phyloP scores from a whole-genome alignment of 2,329 filamentous ascomycete species.

The Fusarium brevicatenulatum region DNA sequence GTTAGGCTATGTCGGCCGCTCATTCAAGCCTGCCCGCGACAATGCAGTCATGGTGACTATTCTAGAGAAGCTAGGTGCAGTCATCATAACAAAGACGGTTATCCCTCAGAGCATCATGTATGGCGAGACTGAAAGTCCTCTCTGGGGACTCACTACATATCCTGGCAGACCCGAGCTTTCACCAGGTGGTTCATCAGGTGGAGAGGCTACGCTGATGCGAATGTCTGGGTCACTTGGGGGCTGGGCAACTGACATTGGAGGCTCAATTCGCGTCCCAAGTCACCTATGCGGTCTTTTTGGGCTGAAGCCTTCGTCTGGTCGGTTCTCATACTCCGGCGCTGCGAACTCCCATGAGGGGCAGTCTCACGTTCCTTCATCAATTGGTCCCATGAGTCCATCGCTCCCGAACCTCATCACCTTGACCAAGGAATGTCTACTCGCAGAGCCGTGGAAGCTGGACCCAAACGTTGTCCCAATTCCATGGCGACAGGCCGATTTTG shows the following conservation, averaged over 20 bases:
- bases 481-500: neutral
- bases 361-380: neutral
- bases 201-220: neutral
- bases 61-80: neutral
- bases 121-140: neutral
- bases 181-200: neutral
- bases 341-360: neutral
- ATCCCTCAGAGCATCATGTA: slow-evolving; percentile 4
- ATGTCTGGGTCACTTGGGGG: slow-evolving; percentile 1
- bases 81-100: neutral
- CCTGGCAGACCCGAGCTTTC: neutral
- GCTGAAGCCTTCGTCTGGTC: neutral
- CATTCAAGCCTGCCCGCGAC: neutral
- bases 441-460: neutral
- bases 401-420: neutral
- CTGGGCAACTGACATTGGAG: slow-evolving; percentile 1
- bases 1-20: neutral
- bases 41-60: neutral
- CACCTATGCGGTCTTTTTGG: neutral
- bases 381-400: neutral
- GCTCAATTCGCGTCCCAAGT: neutral
- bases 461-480: neutral
- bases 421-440: neutral
- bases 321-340: neutral
- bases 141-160: neutral